Percentiles rank a stretch among this genome's conserved stretches.
Conservation (phyloP, 129 eudicot species). For the Dittrichia graveolens region DNA sequence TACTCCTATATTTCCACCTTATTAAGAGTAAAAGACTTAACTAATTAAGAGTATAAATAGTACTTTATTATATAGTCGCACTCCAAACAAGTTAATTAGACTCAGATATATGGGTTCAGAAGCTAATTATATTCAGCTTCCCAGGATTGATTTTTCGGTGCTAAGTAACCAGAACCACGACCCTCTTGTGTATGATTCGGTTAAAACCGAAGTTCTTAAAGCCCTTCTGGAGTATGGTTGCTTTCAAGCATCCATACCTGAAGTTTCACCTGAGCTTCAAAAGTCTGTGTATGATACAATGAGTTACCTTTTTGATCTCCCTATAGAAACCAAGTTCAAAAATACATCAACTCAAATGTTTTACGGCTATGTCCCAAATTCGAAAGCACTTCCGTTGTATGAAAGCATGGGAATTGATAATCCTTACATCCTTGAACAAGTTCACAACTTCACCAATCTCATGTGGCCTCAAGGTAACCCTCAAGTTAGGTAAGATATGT, state of each 20-base stretch:
- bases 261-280: conserved; percentile 42
- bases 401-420: conserved; percentile 69
- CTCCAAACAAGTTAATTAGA: background rate
- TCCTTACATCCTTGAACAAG: conserved; percentile 29
- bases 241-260: conserved; percentile 57
- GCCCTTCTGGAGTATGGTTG: conserved; percentile 68
- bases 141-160: conserved; percentile 50
- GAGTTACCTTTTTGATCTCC: conserved; percentile 57
- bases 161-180: conserved; percentile 36
- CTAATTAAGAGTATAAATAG: conserved; percentile 4
- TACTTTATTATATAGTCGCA: background rate
- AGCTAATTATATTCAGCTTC: conserved; percentile 47
- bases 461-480: conserved; percentile 71
- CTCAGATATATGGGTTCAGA: conserved; percentile 55
- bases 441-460: conserved; percentile 39
- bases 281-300: conserved; percentile 37
- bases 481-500: conserved; percentile 39
- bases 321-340: conserved; percentile 49
- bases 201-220: conserved; percentile 46
- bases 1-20: too few relatives aligned
- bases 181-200: conserved; percentile 39
- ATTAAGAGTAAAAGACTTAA: background rate
- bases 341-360: conserved; percentile 50
- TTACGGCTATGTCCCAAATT: conserved; percentile 66
- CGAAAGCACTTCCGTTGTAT: conserved; percentile 52